A percentile compares a stretch with the other conserved stretches of the same genome.
phyloP scores from a whole-genome alignment of 1,284 basidiomycete genomes.

The Austroboletus novae-zelandiae region DNA sequence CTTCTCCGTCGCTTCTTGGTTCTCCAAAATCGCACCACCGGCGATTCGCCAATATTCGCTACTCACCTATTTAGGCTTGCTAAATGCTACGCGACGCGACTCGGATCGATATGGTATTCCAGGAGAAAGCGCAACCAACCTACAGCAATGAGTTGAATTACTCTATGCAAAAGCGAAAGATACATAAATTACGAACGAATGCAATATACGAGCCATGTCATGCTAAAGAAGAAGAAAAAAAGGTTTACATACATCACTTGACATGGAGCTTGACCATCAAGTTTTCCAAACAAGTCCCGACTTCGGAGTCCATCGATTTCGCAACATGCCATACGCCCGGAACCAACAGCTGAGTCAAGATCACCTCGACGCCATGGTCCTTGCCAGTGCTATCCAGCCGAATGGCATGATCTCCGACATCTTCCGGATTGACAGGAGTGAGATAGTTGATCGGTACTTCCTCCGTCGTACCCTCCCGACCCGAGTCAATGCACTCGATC shows the following conservation, averaged over 20 bases:
- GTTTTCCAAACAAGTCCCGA: slow-evolving; percentile 16
- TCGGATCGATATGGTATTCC: no score
- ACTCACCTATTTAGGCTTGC: no score
- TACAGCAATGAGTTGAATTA: no score
- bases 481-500: slow-evolving; percentile 22
- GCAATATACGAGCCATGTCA: no score
- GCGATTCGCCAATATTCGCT: no score
- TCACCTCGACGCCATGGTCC: slow-evolving; percentile 19
- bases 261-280: slow-evolving; percentile 29
- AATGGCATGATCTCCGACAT: slow-evolving; percentile 26
- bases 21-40: no score
- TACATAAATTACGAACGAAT: not conserved
- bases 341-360: slow-evolving; percentile 14
- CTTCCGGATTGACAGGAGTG: slow-evolving; percentile 19
- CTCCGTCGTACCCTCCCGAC: slow-evolving; percentile 19
- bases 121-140: no score
- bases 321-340: slow-evolving; percentile 22
- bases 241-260: slow-evolving; percentile 9
- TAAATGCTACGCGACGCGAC: no score
- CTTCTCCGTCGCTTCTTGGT: no score
- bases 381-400: slow-evolving; percentile 19
- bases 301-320: slow-evolving; percentile 13
- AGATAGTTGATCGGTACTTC: slow-evolving; percentile 33
- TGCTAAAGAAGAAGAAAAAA: no score
- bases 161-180: no score